Conservation (phyloP, 2,329 filamentous ascomycete genomes). For the Beauveria sp. region DNA sequence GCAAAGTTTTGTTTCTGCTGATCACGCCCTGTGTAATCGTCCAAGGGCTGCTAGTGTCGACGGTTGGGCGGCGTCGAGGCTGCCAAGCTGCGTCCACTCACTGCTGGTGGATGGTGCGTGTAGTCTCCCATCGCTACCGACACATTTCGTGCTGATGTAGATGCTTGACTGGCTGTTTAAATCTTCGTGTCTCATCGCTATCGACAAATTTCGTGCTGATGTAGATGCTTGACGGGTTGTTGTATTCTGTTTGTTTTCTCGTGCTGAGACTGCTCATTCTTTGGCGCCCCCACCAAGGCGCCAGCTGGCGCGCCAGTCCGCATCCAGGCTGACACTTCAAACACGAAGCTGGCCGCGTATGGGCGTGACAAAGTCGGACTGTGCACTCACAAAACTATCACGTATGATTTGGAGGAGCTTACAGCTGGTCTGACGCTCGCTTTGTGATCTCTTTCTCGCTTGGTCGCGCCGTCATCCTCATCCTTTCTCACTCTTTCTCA, state of each 20-base stretch:
- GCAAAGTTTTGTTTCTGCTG: too few species aligned
- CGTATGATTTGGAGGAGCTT: not conserved
- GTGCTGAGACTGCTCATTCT: too few species aligned
- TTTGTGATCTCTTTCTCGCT: not conserved
- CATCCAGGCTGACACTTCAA: slow-evolving; percentile 1
- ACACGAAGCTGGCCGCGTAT: not conserved
- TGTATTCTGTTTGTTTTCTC: not conserved
- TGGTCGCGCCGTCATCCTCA: not conserved
- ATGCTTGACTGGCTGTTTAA: not conserved
- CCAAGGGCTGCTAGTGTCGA: not conserved
- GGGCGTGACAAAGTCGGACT: not conserved
- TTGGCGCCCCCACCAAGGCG: not conserved
- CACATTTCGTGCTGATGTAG: not conserved
- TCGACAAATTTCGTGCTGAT: not conserved
- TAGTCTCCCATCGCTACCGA: not conserved
- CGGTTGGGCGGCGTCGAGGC: not conserved
- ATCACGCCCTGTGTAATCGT: too few species aligned
- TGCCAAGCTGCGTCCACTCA: not conserved
- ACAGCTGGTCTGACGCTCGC: not conserved
- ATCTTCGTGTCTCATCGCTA: not conserved
- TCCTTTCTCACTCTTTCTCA: not conserved
- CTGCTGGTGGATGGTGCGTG: not conserved
- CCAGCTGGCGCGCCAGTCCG: slow-evolving; percentile 1
- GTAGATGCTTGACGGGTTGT: not conserved
- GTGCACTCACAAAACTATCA: not conserved